Base-by-base conservation (phyloP, 2,329 filamentous ascomycete species). In the Ascochyta viciae-villosae region DNA sequence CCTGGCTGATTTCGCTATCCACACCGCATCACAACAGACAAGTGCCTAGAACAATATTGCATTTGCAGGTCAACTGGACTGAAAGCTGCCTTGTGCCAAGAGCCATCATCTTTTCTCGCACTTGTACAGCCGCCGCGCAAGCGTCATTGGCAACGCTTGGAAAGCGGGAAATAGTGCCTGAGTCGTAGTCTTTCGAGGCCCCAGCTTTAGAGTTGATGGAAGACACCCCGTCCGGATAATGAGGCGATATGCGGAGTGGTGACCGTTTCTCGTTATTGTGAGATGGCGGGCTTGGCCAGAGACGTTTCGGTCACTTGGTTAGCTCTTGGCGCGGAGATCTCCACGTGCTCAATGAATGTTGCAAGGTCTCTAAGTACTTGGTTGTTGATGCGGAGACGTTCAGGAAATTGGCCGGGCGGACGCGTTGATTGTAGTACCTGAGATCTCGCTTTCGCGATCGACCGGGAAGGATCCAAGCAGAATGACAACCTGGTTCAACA, bases 261-360 rank as follows among this genome's bases (percentile, higher is more conserved):
- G 27, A 38, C 37, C 22, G 16, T n/a, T n/a, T 34, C 15, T 40
- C 49, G 27, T 12, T 37, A 29, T 47, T 15, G 27, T 27, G 37
- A 27, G 27, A 24, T 47, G 29, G 24, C 13, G 24, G 45, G 16
- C 51, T 50, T 50, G 40, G 51, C 51, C 16, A 40, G 13, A 22
- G 12, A 22, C 16, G 6, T 5, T 40, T 42, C 46, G 39, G 40
- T 43, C 16, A 24, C 31, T 43, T 50, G 31, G 13, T 48, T 19
- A 22, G 45, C 33, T 46, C 52, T 55, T 50, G 40, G 52, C 52
- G n/a, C 8, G 16, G 6, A 23, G 22, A 35, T n/a, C 8, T 49
- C 29, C 26, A 22, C 16, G 34, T 26, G 26, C 40, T 27, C 4
- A 3, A 3, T 41, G 19, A 26, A 27, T 16, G 40, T 40, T 24